A percentile compares a stretch with the other conserved stretches of the same genome.
phyloP scores from a whole-genome alignment of 2,329 filamentous ascomycete species.

The Phyllosticta citrichinensis region DNA sequence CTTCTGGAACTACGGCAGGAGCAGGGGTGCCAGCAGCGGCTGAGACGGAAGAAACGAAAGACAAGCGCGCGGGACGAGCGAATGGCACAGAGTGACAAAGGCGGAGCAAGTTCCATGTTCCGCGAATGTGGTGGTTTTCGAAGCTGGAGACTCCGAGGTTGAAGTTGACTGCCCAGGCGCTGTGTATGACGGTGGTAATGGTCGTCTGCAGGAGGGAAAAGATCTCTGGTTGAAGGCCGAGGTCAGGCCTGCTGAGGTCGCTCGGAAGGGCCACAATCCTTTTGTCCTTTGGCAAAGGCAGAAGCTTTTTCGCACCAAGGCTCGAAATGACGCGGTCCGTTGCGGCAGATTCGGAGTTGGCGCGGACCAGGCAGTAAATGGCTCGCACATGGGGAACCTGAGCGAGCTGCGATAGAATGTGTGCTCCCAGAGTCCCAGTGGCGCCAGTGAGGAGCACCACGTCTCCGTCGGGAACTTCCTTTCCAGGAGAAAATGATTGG shows the following conservation, averaged over 20 bases:
- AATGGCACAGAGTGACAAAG: slow-evolving; percentile 27
- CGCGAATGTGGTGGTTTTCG: slow-evolving; percentile 36
- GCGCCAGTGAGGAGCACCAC: slow-evolving; percentile 18
- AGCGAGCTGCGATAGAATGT: slow-evolving; percentile 17
- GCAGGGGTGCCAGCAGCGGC: slow-evolving; percentile 30
- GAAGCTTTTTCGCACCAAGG: slow-evolving; percentile 27
- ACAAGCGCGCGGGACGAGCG: slow-evolving; percentile 28
- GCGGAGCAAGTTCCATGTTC: slow-evolving; percentile 35
- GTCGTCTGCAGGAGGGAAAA: slow-evolving; percentile 12
- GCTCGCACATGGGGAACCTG: slow-evolving; percentile 11
- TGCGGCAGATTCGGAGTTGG: slow-evolving; percentile 21
- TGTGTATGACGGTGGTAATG: slow-evolving; percentile 40
- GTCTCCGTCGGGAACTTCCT: background rate
- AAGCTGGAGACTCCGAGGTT: slow-evolving; percentile 43
- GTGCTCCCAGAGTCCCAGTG: slow-evolving; percentile 18
- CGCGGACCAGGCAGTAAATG: slow-evolving; percentile 32
- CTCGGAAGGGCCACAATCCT: slow-evolving; percentile 30
- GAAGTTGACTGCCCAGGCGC: slow-evolving; percentile 49
- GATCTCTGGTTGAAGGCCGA: slow-evolving; percentile 29
- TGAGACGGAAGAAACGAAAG: slow-evolving; percentile 39
- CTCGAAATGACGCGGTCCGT: slow-evolving; percentile 21
- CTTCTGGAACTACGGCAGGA: slow-evolving; percentile 25
- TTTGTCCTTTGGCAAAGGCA: slow-evolving; percentile 15
- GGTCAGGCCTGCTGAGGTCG: slow-evolving; percentile 30
- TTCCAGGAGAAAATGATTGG: background rate